A percentile compares a stretch with the other conserved stretches of the same genome.
phyloP scores from a whole-genome alignment of 148 eudicot genomes.

The Diospyros lotus region DNA sequence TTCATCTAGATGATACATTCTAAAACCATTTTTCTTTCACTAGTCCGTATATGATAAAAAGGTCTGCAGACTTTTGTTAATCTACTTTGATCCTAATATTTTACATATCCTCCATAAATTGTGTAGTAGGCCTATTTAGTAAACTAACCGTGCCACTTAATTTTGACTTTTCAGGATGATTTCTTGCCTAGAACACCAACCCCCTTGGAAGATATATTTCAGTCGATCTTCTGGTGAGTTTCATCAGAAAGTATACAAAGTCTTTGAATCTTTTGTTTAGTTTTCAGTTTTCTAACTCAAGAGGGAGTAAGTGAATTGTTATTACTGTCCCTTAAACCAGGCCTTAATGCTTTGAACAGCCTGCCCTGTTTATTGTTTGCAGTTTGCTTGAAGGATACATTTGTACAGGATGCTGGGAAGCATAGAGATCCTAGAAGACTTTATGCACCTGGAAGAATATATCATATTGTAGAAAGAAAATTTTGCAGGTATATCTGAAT shows the following conservation, averaged over 20 bases:
- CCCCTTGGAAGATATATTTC: conserved; percentile 27
- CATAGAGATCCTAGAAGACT: conserved; percentile 81
- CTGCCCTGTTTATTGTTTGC: conserved; percentile 86
- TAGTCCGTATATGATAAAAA: background rate
- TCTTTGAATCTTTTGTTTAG: conserved; percentile 2
- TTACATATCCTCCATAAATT: background rate
- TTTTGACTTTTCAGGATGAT: conserved; percentile 21
- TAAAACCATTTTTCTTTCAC: background rate
- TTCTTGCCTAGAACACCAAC: conserved; percentile 27
- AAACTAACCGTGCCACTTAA: conserved; percentile 8
- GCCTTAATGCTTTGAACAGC: conserved; percentile 71
- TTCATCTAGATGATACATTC: background rate
- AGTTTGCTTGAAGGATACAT: conserved; percentile 89
- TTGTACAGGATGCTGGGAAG: conserved; percentile 72
- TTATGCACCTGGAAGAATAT: conserved; percentile 94
- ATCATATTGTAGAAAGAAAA: conserved; percentile 92
- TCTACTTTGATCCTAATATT: background rate
- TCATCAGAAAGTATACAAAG: background rate
- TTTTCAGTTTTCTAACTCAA: conserved; percentile 1
- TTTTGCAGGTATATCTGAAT: conserved; percentile 61
- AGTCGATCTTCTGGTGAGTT: conserved; percentile 25
- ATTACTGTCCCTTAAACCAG: conserved; percentile 43
- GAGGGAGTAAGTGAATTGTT: conserved; percentile 28
- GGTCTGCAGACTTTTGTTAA: background rate
- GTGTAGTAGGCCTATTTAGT: background rate